phyloP scores from a whole-genome alignment of 129 eudicot species.

The carrot (Daucus carota) region DNA sequence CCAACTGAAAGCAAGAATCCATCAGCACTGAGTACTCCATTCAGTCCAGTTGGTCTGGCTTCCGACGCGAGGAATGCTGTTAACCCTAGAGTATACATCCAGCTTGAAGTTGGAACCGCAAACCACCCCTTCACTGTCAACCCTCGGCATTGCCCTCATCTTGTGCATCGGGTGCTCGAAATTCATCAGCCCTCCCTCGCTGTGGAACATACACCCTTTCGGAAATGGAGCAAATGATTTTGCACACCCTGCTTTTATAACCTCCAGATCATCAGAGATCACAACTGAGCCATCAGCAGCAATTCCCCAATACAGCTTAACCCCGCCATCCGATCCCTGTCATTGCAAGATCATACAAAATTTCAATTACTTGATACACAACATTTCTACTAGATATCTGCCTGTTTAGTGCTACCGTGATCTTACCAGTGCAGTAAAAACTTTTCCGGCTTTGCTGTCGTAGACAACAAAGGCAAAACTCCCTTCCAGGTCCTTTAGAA shows the following conservation, averaged over 20 bases:
- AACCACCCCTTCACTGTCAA: slow-evolving; percentile 88
- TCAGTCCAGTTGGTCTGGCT: slow-evolving; percentile 79
- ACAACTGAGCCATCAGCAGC: slow-evolving; percentile 92
- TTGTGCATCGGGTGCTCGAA: slow-evolving; percentile 97
- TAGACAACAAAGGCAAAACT: slow-evolving; percentile 84
- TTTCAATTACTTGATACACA: neutral
- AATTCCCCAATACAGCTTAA: slow-evolving; percentile 83
- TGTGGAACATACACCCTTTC: slow-evolving; percentile 83
- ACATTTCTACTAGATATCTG: neutral
- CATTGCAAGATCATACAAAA: neutral
- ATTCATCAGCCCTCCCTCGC: slow-evolving; percentile 89
- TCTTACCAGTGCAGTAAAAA: slow-evolving; percentile 84
- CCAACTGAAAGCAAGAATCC: neutral
- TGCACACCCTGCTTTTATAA: slow-evolving; percentile 75
- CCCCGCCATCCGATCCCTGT: slow-evolving; percentile 87
- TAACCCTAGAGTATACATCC: slow-evolving; percentile 61
- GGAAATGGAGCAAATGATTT: slow-evolving; percentile 96
- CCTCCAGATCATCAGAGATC: slow-evolving; percentile 71
- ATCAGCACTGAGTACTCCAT: slow-evolving; percentile 37
- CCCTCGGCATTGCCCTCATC: slow-evolving; percentile 91
- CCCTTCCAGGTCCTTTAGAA: slow-evolving; percentile 84
- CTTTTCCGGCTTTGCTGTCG: slow-evolving; percentile 73
- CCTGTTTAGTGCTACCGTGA: neutral
- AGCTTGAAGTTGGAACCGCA: slow-evolving; percentile 94
- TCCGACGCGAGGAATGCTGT: slow-evolving; percentile 80